These are phyloP conservation scores for Epichloe coenophiala DNA, from an alignment of 2,329 filamentous ascomycete genomes.

Conservation along the genomic window DNA sequence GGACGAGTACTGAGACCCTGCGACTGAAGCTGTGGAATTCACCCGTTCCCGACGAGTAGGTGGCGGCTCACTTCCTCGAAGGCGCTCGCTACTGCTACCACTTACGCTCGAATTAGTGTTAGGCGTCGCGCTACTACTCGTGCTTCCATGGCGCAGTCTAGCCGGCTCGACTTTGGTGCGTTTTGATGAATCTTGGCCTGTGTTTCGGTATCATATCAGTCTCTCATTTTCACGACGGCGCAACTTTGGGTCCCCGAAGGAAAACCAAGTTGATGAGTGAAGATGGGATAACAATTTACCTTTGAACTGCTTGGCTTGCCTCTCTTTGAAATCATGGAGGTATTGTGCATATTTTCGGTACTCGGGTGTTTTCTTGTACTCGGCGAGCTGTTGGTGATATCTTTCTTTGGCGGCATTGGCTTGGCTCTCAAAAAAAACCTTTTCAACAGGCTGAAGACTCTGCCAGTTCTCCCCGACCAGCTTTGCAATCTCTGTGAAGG, in stretches of 20 bases:
- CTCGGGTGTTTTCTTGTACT: conserved; percentile 65
- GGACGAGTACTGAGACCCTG: conserved; percentile 31
- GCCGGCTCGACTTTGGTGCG: conserved; percentile 30
- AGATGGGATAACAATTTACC: conserved; percentile 23
- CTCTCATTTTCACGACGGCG: too few species aligned
- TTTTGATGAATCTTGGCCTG: conserved; percentile 30
- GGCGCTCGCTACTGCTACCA: conserved; percentile 34
- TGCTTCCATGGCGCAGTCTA: conserved; percentile 24
- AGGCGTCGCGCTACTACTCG: conserved; percentile 27
- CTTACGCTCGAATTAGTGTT: conserved; percentile 27
- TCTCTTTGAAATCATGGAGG: conserved; percentile 63
- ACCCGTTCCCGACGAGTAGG: conserved; percentile 32
- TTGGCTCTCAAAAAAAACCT: conserved; percentile 59
- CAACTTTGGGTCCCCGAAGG: too few species aligned
- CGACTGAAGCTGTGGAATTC: conserved; percentile 32
- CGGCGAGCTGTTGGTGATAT: conserved; percentile 56
- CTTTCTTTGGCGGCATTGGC: conserved; percentile 63
- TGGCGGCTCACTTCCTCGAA: conserved; percentile 34
- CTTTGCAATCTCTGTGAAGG: conserved; percentile 75
- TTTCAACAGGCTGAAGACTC: conserved; percentile 49
- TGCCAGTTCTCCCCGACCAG: conserved; percentile 75
- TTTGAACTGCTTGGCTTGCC: conserved; percentile 46
- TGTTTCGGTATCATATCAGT: background rate
- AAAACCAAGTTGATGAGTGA: too few species aligned
- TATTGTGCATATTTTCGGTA: conserved; percentile 60